A percentile compares a stretch with the other conserved stretches of the same genome.
These are phyloP conservation scores for Xylariaceae sp. DNA, from an alignment of 2,329 filamentous ascomycete species.

Conservation along the genomic window DNA sequence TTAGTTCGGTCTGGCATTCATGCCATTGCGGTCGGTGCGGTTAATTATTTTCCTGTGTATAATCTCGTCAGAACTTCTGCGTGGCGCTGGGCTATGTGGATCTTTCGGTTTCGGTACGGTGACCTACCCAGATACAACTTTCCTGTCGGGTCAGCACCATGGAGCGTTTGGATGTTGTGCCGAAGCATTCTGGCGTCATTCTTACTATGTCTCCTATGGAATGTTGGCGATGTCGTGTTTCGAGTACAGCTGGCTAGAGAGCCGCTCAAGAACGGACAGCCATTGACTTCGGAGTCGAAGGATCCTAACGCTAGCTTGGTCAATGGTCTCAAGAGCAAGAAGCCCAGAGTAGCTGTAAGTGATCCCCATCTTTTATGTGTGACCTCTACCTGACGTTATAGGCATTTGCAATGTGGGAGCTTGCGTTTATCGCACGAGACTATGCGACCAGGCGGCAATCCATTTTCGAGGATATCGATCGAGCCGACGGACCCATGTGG, in stretches of 20 bases:
- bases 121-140: slow-evolving; percentile 66
- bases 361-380: background rate
- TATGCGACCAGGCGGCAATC: slow-evolving; percentile 71
- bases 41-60: slow-evolving; percentile 54
- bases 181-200: slow-evolving; percentile 58
- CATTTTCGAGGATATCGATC: slow-evolving; percentile 84
- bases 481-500: slow-evolving; percentile 74
- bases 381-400: slow-evolving; percentile 30
- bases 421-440: slow-evolving; percentile 70
- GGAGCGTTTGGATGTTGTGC: slow-evolving; percentile 48
- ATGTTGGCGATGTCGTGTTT: slow-evolving; percentile 70
- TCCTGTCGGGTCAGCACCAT: slow-evolving; percentile 51
- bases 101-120: slow-evolving; percentile 66
- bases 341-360: slow-evolving; percentile 64
- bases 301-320: slow-evolving; percentile 88
- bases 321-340: slow-evolving; percentile 78
- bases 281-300: slow-evolving; percentile 77
- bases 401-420: slow-evolving; percentile 87
- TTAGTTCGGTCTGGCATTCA: slow-evolving; percentile 24
- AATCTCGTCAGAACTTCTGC: slow-evolving; percentile 55
- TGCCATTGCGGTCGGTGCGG: slow-evolving; percentile 33
- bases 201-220: slow-evolving; percentile 68
- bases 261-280: slow-evolving; percentile 77
- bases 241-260: slow-evolving; percentile 73
- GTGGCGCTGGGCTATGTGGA: slow-evolving; percentile 65